phyloP scores from a whole-genome alignment of 495 filamentous ascomycete species.

The Margaritispora aquatica region DNA sequence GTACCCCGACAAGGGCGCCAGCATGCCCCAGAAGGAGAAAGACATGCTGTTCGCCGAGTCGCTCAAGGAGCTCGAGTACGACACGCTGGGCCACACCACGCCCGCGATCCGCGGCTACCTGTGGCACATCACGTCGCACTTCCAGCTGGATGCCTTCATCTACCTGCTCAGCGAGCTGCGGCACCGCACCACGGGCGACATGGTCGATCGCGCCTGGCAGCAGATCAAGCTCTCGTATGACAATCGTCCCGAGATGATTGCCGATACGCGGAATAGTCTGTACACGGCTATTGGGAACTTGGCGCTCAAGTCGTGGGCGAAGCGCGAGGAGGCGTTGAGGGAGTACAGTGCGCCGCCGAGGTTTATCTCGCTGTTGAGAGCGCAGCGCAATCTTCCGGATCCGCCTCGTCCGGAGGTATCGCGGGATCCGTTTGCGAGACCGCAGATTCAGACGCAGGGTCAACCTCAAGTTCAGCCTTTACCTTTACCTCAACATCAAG shows the following conservation, averaged over 20 bases:
- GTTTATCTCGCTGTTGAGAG: slow-evolving; percentile 15
- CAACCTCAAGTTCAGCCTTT: too few species aligned
- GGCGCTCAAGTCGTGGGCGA: slow-evolving; percentile 40
- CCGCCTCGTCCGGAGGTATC: slow-evolving; percentile 1
- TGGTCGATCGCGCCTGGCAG: slow-evolving; percentile 48
- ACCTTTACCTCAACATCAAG: too few species aligned
- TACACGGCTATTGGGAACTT: slow-evolving; percentile 34
- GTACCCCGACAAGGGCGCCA: slow-evolving; percentile 31
- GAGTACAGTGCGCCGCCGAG: slow-evolving; percentile 7
- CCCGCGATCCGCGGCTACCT: slow-evolving; percentile 33
- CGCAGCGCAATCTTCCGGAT: slow-evolving; percentile 17
- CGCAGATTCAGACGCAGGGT: too few species aligned
- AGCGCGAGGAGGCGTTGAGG: slow-evolving; percentile 28
- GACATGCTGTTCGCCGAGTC: slow-evolving; percentile 44
- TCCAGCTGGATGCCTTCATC: slow-evolving; percentile 46
- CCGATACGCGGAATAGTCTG: slow-evolving; percentile 35
- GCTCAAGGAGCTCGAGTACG: slow-evolving; percentile 36
- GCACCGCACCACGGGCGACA: slow-evolving; percentile 37
- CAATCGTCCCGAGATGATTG: slow-evolving; percentile 38
- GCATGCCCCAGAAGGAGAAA: slow-evolving; percentile 26
- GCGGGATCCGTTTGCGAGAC: not conserved
- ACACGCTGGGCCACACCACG: slow-evolving; percentile 33
- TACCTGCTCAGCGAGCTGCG: slow-evolving; percentile 47
- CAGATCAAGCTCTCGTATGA: slow-evolving; percentile 34
- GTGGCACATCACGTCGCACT: slow-evolving; percentile 45